These are phyloP conservation scores for Fusarium falciforme DNA, from an alignment of 2,329 filamentous ascomycete species.

Conservation along the genomic window DNA sequence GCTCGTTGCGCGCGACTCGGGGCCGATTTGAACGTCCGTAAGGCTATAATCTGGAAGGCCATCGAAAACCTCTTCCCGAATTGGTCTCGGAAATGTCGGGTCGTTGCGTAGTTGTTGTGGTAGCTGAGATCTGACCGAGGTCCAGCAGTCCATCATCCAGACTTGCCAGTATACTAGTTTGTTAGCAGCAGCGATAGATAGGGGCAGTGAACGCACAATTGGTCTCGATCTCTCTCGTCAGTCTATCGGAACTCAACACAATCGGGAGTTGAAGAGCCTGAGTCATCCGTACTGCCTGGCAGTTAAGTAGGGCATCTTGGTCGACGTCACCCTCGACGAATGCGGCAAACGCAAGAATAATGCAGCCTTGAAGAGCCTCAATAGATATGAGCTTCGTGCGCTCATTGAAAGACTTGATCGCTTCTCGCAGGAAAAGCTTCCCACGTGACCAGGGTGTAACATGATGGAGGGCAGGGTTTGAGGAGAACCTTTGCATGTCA, in stretches of 20 bases:
- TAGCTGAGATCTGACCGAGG: neutral
- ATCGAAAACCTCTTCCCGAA: neutral
- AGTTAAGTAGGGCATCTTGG: neutral
- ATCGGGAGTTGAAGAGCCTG: neutral
- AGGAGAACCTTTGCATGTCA: neutral
- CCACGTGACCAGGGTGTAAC: neutral
- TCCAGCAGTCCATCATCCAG: constrained; percentile 3
- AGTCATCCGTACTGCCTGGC: neutral
- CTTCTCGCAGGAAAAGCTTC: neutral
- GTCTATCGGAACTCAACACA: neutral
- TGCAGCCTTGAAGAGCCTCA: neutral
- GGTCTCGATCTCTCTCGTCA: neutral
- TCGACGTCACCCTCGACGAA: neutral
- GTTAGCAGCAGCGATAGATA: neutral
- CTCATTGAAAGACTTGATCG: neutral
- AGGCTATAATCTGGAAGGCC: neutral
- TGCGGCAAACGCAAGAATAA: neutral
- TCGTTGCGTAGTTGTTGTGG: neutral
- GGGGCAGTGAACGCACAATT: neutral
- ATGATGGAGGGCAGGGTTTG: neutral
- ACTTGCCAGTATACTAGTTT: neutral
- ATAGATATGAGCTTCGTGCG: neutral
- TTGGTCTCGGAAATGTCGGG: neutral
- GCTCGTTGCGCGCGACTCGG: neutral
- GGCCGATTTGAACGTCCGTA: neutral